These are phyloP conservation scores for Termitomyces sp. DNA, from an alignment of 768 basidiomycete genomes.

Conservation along the genomic window DNA sequence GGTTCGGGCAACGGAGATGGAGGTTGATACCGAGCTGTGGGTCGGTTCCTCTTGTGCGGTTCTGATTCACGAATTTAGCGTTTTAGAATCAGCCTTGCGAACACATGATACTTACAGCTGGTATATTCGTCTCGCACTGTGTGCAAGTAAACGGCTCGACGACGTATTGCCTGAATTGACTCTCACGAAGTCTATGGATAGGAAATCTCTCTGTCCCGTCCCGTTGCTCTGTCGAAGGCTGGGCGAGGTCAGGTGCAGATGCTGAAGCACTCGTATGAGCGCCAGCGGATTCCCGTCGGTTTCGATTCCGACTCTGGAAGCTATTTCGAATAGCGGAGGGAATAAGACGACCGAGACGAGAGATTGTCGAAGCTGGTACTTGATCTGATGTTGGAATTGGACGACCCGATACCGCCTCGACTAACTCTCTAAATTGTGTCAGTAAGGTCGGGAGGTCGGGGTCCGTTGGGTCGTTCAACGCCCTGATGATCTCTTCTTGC, in stretches of 20 bases:
- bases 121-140: not conserved
- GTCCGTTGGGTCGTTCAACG: not conserved
- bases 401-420: not conserved
- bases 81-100: not conserved
- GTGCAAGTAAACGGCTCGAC: not conserved
- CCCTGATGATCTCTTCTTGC: not conserved
- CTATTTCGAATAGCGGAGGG: not conserved
- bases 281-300: not conserved
- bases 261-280: not conserved
- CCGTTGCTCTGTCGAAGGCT: not conserved
- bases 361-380: not conserved
- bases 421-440: not conserved
- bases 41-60: not conserved
- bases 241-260: not conserved
- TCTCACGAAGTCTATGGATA: not conserved
- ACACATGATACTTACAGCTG: not conserved
- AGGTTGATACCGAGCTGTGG: not conserved
- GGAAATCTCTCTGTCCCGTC: not conserved
- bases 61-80: not conserved
- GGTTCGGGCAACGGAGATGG: slow-evolving; percentile 1
- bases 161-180: not conserved
- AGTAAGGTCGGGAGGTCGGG: not conserved
- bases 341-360: not conserved
- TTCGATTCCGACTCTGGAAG: not conserved
- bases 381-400: not conserved